Evolutionary conservation across 805 yeast species (phyloP).

Genomic region (Diddensiella santjacobensis): DNA sequence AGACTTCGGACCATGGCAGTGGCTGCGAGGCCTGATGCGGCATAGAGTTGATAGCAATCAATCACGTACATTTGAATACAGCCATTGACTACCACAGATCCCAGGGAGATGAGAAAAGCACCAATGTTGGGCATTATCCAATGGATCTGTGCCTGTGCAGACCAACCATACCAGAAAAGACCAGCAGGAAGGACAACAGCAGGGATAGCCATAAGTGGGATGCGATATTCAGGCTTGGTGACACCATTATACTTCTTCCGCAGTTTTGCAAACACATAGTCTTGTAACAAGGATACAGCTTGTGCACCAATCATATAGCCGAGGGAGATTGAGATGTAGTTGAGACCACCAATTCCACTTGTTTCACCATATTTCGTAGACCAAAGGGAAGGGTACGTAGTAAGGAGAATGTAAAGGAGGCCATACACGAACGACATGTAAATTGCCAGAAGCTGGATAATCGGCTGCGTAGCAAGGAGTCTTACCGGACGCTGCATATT

Average conservation of each 20-base stretch:
- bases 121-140: slow-evolving; percentile 68
- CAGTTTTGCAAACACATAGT: slow-evolving; percentile 42
- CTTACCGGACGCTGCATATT: slow-evolving; percentile 55
- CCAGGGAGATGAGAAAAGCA: slow-evolving; percentile 52
- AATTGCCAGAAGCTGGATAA: slow-evolving; percentile 57
- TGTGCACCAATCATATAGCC: slow-evolving; percentile 51
- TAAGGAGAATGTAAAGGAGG: slow-evolving; percentile 57
- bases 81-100: slow-evolving; percentile 57
- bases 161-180: slow-evolving; percentile 69
- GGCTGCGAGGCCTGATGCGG: slow-evolving; percentile 66
- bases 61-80: slow-evolving; percentile 62
- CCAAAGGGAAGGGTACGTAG: slow-evolving; percentile 55
- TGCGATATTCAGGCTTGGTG: slow-evolving; percentile 55
- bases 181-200: slow-evolving; percentile 58
- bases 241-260: slow-evolving; percentile 46
- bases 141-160: slow-evolving; percentile 50
- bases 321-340: slow-evolving; percentile 53
- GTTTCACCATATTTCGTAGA: slow-evolving; percentile 45
- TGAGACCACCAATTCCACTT: slow-evolving; percentile 49
- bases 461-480: slow-evolving; percentile 53
- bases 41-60: slow-evolving; percentile 61
- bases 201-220: slow-evolving; percentile 50
- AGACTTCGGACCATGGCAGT: slow-evolving; percentile 61
- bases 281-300: slow-evolving; percentile 44
- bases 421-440: slow-evolving; percentile 66